Evolutionary conservation across 2,329 filamentous ascomycete genomes (phyloP).

Genomic region (Diplodia scrobiculata): DNA sequence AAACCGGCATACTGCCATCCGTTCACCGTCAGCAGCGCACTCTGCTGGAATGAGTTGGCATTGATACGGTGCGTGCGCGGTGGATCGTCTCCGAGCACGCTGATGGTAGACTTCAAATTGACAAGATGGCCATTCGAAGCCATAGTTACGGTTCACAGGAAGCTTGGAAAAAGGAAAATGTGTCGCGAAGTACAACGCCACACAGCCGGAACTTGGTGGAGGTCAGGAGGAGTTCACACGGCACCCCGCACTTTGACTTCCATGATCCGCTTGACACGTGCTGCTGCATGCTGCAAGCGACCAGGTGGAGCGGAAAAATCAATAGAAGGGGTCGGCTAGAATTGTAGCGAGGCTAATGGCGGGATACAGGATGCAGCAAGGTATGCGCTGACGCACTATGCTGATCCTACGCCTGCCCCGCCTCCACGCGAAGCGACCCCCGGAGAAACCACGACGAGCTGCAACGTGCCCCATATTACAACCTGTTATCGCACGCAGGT

Average conservation of each 20-base stretch:
- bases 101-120: neutral
- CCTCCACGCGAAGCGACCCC: constrained; percentile 11
- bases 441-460: constrained; percentile 8
- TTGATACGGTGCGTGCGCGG: constrained; percentile 48
- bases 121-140: neutral
- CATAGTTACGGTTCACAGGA: neutral
- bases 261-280: neutral
- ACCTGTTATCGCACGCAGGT: neutral
- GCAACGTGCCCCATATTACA: constrained; percentile 11
- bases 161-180: neutral
- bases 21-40: constrained; percentile 51
- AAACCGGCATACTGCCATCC: constrained; percentile 56
- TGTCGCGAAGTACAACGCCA: neutral
- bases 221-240: neutral
- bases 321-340: constrained; percentile 3
- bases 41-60: constrained; percentile 55
- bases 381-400: neutral
- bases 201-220: neutral
- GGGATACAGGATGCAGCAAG: neutral
- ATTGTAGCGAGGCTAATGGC: constrained; percentile 8
- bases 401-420: constrained; percentile 11
- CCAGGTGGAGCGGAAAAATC: neutral
- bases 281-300: neutral
- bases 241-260: neutral
- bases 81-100: constrained; percentile 34